Evolutionary conservation across 257 asterid species (phyloP).

Genomic region (Ilex aquifolium): DNA sequence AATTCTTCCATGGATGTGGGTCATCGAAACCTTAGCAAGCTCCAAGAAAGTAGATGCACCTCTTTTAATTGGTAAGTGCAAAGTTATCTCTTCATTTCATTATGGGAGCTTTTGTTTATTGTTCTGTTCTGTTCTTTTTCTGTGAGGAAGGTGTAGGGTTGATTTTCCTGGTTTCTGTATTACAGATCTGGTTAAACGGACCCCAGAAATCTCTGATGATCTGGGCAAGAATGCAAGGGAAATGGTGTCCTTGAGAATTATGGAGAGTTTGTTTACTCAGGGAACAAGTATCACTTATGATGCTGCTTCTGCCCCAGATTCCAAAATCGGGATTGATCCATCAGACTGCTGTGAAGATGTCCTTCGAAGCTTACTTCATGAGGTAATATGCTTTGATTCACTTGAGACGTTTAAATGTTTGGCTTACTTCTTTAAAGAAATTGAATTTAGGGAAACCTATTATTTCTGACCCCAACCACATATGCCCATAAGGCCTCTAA

Average conservation of each 20-base stretch:
- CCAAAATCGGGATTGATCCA: constrained; percentile 30
- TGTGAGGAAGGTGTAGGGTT: constrained; percentile 9
- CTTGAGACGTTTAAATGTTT: not conserved
- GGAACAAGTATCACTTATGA: constrained; percentile 15
- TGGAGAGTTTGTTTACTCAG: constrained; percentile 31
- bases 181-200: constrained; percentile 43
- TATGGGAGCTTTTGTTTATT: constrained; percentile 3
- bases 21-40: constrained; percentile 45
- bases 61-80: constrained; percentile 40
- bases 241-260: constrained; percentile 39
- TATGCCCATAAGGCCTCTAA: too few relatives aligned
- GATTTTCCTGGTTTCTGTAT: constrained; percentile 10
- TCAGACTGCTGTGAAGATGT: constrained; percentile 45
- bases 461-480: not conserved
- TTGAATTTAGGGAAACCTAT: not conserved
- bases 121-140: not conserved
- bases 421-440: not conserved
- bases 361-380: constrained; percentile 26
- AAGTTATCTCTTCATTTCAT: constrained; percentile 1
- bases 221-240: constrained; percentile 46
- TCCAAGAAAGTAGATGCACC: constrained; percentile 37
- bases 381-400: constrained; percentile 30
- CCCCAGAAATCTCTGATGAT: constrained; percentile 37
- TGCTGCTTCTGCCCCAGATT: constrained; percentile 15
- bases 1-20: constrained; percentile 51